Percentiles rank a stretch among this genome's conserved stretches.
These are phyloP conservation scores for Aquilaria agallochum DNA, from an alignment of 441 rosid species.

Conservation along the genomic window DNA sequence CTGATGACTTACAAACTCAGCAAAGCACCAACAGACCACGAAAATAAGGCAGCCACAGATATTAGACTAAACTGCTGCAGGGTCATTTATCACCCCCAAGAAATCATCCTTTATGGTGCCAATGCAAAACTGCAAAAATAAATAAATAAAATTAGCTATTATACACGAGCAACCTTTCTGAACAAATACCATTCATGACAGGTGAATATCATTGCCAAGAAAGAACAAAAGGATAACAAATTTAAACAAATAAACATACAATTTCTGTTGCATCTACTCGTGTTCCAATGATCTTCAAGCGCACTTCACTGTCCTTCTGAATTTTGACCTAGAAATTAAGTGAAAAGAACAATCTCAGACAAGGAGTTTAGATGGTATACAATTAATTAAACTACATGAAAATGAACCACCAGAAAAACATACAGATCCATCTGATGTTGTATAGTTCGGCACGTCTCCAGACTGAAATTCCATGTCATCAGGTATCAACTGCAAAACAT, in stretches of 20 bases:
- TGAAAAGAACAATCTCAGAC: slow-evolving; percentile 5
- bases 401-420: slow-evolving; percentile 17
- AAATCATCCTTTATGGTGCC: slow-evolving; percentile 96
- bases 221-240: neutral
- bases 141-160: neutral
- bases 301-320: slow-evolving; percentile 91
- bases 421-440: slow-evolving; percentile 91
- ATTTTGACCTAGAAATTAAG: slow-evolving; percentile 64
- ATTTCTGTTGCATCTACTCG: slow-evolving; percentile 94
- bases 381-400: neutral
- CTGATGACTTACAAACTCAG: too few species aligned
- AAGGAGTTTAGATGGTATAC: neutral
- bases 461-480: slow-evolving; percentile 97
- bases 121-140: slow-evolving; percentile 72
- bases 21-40: too few species aligned
- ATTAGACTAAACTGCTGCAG: slow-evolving; percentile 43
- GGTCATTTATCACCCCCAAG: slow-evolving; percentile 96
- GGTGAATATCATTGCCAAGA: neutral
- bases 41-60: neutral
- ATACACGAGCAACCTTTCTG: neutral
- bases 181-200: neutral
- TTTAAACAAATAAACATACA: slow-evolving; percentile 28
- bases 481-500: slow-evolving; percentile 63
- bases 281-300: slow-evolving; percentile 90
- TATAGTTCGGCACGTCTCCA: slow-evolving; percentile 90